Base-by-base conservation (phyloP, 345 rosid species). In the Orychophragmus violaceus region DNA sequence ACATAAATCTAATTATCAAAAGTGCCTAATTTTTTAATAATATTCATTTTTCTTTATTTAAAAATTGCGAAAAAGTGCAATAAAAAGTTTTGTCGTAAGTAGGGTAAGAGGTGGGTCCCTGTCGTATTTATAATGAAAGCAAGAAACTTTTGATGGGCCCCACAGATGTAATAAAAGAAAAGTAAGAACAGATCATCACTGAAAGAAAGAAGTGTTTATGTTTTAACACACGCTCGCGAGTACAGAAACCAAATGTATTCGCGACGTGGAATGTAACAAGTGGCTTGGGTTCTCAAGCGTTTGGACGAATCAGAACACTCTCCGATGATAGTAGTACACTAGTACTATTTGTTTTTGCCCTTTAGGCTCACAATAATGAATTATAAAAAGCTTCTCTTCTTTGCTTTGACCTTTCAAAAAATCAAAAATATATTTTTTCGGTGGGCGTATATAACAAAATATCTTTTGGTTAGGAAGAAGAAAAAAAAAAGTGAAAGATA, bases 21-120 rank as follows among this genome's bases (percentile, higher is more conserved):
- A 81, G 80, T 69, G 86, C 79, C 68, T 59, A 66, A 28, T 35
- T 6, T 66, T 9, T 27, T 25, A 10, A 42, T 61, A 17, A 4
- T 10, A 29, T 9, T 24, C 2, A 22, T 7, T 24, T 5, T 35
- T 16, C 16, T 16, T 12, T 5, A 11, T 17, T 12, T 6, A 52
- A 52, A 50, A 57, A 50, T 29, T 0, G 4, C 17, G 13, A 9
- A 56, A 35, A 59, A 71, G 69, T 44, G 68, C 59, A 64, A 46
- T 58, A 48, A 66, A 22, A 73, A 73, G 32, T 22, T 59, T 41
- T 4, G 3, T 36, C n/a, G n/a, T n/a, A n/a, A n/a, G 60, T 41
- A 42, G 64, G 78, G 74, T 49, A 42, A 21, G n/a, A n/a, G 42
- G 86, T 66, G 90, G 88, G 96, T 22, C 85, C 88, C 75, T 14